These are phyloP conservation scores for Talaromyces sp. DNA, from an alignment of 2,329 filamentous ascomycete species.

Conservation along the genomic window DNA sequence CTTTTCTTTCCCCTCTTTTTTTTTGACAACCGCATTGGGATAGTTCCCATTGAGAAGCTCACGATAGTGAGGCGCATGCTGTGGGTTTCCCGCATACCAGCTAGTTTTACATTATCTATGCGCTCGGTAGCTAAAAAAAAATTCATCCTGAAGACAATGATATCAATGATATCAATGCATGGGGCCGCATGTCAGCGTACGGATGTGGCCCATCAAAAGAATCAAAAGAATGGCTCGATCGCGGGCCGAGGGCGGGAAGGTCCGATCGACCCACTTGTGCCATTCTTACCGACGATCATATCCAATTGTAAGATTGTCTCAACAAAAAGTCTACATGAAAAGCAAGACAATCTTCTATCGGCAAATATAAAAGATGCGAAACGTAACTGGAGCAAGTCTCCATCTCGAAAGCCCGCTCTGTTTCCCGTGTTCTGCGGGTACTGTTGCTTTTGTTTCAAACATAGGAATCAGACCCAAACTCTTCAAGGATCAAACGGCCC, in stretches of 20 bases:
- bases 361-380: not conserved
- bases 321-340: not conserved
- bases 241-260: conserved; percentile 17
- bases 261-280: conserved; percentile 6
- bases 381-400: not conserved
- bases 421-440: not conserved
- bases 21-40: not conserved
- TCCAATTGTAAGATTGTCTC: not conserved
- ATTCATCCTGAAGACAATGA: not conserved
- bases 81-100: not conserved
- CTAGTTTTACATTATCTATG: not conserved
- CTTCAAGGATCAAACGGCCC: not conserved
- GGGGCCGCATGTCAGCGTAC: not conserved
- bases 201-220: not conserved
- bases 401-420: not conserved
- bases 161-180: not conserved
- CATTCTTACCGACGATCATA: not conserved
- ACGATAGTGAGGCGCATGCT: not conserved
- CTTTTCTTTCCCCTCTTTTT: not conserved
- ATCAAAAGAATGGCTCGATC: conserved; percentile 10
- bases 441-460: not conserved
- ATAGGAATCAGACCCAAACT: not conserved
- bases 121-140: not conserved
- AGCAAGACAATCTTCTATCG: not conserved
- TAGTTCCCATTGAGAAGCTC: not conserved